Evolutionary conservation across 306 rosid genomes (phyloP), one percentile per base, ranked within the genome.

Genomic region (Inga laurina): DNA sequence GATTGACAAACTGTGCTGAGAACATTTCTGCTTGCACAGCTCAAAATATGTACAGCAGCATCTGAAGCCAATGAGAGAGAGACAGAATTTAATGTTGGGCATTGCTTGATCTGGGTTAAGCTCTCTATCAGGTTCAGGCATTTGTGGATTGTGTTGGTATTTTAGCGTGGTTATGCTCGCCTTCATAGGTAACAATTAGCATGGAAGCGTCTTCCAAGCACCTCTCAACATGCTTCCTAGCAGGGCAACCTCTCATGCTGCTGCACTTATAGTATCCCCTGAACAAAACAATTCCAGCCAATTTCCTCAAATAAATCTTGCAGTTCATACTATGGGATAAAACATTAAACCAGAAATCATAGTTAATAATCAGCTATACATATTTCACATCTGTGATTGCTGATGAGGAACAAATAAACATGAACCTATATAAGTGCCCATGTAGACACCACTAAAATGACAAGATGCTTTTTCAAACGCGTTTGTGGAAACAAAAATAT

Each of bases 181-280:
- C 98, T 94, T 97, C 99, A 75, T 97, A 97, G 77, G 98, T 97
- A 76, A 97, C 98, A 2, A 89, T 88, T 51, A 97, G 97, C 99
- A 97, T 97, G 21, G 97, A 86, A 24, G 99, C 92, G 52, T 97
- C 97, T 84, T 97, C 98, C 88, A 93, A 86, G 89, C 97, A 97
- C 87, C 99, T 90, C 87, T 97, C 99, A 6, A 97, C 99, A 59
- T 97, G 99, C 89, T 97, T 97, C 89, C 99, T 97, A 24, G 99
- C 99, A 22, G 99, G 99, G 80, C 99, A 97, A 44, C 99, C 99
- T 88, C 99, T 91, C 98, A 97, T 97, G 95, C 99, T 97, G 90
- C 99, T 97, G 84, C 99, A 97, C 88, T 97, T 97, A 59, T 97
- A 97, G 87, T 97, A 97, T 74, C 99, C 99, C 97, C 99, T 97